Evolutionary conservation across 345 rosid species (phyloP), one percentile per base, ranked within the genome.

Genomic region (Brassica cretica): DNA sequence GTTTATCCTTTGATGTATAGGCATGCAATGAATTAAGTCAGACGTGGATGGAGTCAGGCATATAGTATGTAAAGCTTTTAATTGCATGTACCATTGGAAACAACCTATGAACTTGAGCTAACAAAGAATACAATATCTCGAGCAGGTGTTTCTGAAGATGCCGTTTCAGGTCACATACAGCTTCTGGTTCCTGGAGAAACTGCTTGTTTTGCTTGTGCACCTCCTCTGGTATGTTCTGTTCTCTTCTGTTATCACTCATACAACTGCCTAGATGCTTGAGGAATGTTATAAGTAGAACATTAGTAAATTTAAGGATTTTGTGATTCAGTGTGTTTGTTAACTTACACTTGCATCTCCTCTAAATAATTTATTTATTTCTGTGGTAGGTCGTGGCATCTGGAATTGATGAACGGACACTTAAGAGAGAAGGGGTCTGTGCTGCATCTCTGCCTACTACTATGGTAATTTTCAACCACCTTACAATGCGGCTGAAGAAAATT

Each of bases 161-260:
- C 97, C 60, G 97, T 95, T 78, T 95, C 99, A 56, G 98, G 97
- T 81, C 98, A 92, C 81, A 92, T 94, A 88, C 98, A 95, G 74
- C 84, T 95, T 79, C 77, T 95, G 79, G 86, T 91, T 86, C 97
- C 98, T 0, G 98, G 97, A 85, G 97, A 90, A 85, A 91, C 98
- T 79, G 98, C 98, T 66, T 95, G 98, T 82, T 94, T 95, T 90
- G 98, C 99, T 14, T 92, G 97, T 87, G 96, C 99, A 19, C 99
- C 98, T 66, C 99, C 98, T 58, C 78, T 95, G 87, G 99, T 94
- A 88, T 70, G 82, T n/a, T n/a, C n/a, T n/a, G n/a, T n/a, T n/a
- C n/a, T n/a, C n/a, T n/a, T n/a, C n/a, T n/a, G n/a, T n/a, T n/a
- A n/a, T 49, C 63, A n/a, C 58, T 35, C 5, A 5, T 60, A 32